A percentile compares a stretch with the other conserved stretches of the same genome.
phyloP scores from a whole-genome alignment of 2,329 filamentous ascomycete species.

The Calonectria honghensis region DNA sequence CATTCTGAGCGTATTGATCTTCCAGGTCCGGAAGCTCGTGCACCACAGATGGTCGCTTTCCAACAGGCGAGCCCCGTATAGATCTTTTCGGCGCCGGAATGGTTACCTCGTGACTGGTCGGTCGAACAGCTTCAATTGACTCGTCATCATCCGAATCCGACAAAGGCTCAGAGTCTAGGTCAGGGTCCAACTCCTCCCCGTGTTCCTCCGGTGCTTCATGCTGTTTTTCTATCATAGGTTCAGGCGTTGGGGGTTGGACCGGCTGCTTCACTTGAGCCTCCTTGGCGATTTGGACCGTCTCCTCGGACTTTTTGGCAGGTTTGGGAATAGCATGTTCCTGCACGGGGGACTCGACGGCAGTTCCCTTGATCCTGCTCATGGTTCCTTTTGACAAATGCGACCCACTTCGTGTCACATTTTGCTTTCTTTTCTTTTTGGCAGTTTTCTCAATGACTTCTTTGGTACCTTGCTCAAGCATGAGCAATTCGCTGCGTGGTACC shows the following conservation, averaged over 20 bases:
- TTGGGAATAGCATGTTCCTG: slow-evolving; percentile 54
- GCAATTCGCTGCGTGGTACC: slow-evolving; percentile 68
- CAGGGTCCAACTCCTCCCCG: slow-evolving; percentile 21
- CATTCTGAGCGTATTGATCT: slow-evolving; percentile 54
- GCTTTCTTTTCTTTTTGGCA: slow-evolving; percentile 64
- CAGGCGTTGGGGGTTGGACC: slow-evolving; percentile 8
- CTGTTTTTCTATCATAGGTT: neutral
- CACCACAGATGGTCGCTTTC: slow-evolving; percentile 66
- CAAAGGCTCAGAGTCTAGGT: slow-evolving; percentile 37
- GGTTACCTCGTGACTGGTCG: neutral
- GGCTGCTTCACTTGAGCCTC: slow-evolving; percentile 28
- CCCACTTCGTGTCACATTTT: slow-evolving; percentile 61
- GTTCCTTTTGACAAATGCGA: slow-evolving; percentile 72
- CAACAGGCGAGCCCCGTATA: slow-evolving; percentile 30
- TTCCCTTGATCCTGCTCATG: slow-evolving; percentile 70
- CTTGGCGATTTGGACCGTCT: slow-evolving; percentile 18
- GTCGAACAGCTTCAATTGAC: neutral
- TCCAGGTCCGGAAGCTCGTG: slow-evolving; percentile 67
- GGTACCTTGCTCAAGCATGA: slow-evolving; percentile 65
- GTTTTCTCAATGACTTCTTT: slow-evolving; percentile 63
- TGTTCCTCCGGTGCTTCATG: neutral
- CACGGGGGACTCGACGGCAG: slow-evolving; percentile 62
- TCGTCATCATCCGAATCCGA: slow-evolving; percentile 37
- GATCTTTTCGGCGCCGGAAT: slow-evolving; percentile 9
- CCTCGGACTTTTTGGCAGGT: slow-evolving; percentile 30